A percentile compares a stretch with the other conserved stretches of the same genome.
These are phyloP conservation scores for Lasiosphaeriaceae sp. DNA, from an alignment of 495 filamentous ascomycete species.

Conservation along the genomic window DNA sequence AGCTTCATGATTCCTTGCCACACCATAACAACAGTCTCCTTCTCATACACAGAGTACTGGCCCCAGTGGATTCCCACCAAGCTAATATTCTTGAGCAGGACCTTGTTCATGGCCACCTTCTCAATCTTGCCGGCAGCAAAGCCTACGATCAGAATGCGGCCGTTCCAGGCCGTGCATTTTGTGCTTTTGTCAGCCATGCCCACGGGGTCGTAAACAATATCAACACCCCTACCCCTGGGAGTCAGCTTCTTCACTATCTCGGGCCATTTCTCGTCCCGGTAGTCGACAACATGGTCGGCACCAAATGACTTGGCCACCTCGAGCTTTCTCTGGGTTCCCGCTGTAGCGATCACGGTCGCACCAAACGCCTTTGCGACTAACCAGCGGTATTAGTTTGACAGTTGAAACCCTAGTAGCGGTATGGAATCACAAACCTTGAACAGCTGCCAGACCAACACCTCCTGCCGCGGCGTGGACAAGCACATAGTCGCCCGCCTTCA, in stretches of 20 bases:
- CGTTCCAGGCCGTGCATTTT: conserved; percentile 91
- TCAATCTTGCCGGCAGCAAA: conserved; percentile 89
- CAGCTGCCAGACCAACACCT: conserved; percentile 85
- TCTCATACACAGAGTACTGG: conserved; percentile 70
- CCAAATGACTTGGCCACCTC: conserved; percentile 74
- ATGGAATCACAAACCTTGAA: conserved; percentile 52
- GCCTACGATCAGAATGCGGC: conserved; percentile 78
- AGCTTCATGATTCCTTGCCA: conserved; percentile 80
- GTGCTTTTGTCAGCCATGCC: conserved; percentile 78
- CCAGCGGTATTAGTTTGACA: conserved; percentile 2
- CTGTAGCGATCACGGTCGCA: conserved; percentile 86
- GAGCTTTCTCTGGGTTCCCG: conserved; percentile 71
- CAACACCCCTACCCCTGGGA: conserved; percentile 68
- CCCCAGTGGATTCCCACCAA: conserved; percentile 93
- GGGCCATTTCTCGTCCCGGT: conserved; percentile 67
- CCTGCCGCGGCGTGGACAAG: conserved; percentile 91
- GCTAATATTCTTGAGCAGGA: conserved; percentile 89
- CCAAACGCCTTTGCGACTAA: conserved; percentile 81
- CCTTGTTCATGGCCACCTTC: conserved; percentile 86
- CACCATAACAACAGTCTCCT: conserved; percentile 62
- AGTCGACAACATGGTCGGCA: conserved; percentile 80
- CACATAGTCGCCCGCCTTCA: conserved; percentile 79
- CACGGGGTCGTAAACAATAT: conserved; percentile 89
- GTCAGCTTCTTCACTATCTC: conserved; percentile 72
- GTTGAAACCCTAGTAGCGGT: not conserved